These are phyloP conservation scores for Hymenochaete sp. DNA, from an alignment of 1,284 basidiomycete genomes.

Conservation along the genomic window DNA sequence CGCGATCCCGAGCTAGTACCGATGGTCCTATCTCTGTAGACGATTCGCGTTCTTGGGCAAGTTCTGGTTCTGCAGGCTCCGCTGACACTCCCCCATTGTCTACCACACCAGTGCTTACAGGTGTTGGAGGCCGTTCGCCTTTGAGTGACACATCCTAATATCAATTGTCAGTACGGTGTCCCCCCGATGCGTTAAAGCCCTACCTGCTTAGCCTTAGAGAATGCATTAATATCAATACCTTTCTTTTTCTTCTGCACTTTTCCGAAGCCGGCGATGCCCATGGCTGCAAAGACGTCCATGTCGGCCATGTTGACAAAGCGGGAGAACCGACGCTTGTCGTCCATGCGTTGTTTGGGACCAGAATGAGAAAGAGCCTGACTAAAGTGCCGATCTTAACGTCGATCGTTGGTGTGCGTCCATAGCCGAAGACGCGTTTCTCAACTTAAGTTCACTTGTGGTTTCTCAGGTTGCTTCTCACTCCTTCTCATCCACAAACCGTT, in stretches of 20 bases:
- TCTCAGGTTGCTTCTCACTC: slow-evolving; percentile 1
- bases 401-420: too few relatives aligned
- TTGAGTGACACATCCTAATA: background rate
- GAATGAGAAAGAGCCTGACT: background rate
- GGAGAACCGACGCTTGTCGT: too few relatives aligned
- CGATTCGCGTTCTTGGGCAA: background rate
- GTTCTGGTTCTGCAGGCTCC: too few relatives aligned
- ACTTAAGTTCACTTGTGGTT: background rate
- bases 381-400: too few relatives aligned
- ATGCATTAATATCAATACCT: slow-evolving; percentile 54
- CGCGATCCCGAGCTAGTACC: slow-evolving; percentile 20
- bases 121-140: background rate
- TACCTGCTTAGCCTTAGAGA: slow-evolving; percentile 62
- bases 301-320: slow-evolving; percentile 49
- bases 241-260: slow-evolving; percentile 56
- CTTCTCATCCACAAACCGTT: background rate
- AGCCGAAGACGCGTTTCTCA: too few relatives aligned
- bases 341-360: background rate
- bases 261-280: slow-evolving; percentile 76
- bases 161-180: background rate
- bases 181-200: slow-evolving; percentile 20
- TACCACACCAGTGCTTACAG: background rate
- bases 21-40: slow-evolving; percentile 14
- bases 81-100: too few relatives aligned
- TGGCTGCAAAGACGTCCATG: slow-evolving; percentile 62